Evolutionary conservation across 768 basidiomycete genomes (phyloP), one percentile per base, ranked within the genome.

Genomic region (Kwoniella botswanensis): DNA sequence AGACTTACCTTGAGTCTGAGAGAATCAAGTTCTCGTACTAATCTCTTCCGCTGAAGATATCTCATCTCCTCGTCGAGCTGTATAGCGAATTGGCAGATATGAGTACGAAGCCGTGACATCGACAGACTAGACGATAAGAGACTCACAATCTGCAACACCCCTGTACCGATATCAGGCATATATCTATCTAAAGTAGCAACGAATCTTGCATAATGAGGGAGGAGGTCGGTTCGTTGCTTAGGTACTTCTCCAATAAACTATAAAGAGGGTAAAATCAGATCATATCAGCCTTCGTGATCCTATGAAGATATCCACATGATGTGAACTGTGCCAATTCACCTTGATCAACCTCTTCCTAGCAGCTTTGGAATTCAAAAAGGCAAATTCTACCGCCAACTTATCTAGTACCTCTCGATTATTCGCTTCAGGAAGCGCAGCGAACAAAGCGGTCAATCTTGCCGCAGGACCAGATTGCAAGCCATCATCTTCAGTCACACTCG

Each of bases 11-110:
- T 97, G 67, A 91, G 85, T 63, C 97, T 87, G 50, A 90, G 87
- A 84, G 95, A 93, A 15, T 92, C 86, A 2, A 98, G 86, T 81
- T 98, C 95, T 79, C 92, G 92, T 35, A 96, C 90, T 1, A 94
- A 90, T 85, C 93, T 94, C 86, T 98, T 98, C 65, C 91, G 87
- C 78, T 98, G 96, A 13, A 99, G 85, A 77, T 98, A 99, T 9
- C 93, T 89, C 81, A 98, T 95, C 81, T 98, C 96, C 76, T 98
- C 96, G 75, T 98, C 95, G 64, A 99, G 88, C 95, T 97, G 21
- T 13, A 26, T 12, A 4, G 29, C 26, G 26, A 26, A 26, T 26
- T 4, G 26, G 4, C 26, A 26, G 3, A 26, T 26, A 26, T 26
- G 3, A 26, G 26, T 26, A 26, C 26, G 26, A 26, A 26, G 3